Evolutionary conservation across 2,329 filamentous ascomycete genomes (phyloP), one percentile per base, ranked within the genome.

Genomic region (Colletotrichum sp.): DNA sequence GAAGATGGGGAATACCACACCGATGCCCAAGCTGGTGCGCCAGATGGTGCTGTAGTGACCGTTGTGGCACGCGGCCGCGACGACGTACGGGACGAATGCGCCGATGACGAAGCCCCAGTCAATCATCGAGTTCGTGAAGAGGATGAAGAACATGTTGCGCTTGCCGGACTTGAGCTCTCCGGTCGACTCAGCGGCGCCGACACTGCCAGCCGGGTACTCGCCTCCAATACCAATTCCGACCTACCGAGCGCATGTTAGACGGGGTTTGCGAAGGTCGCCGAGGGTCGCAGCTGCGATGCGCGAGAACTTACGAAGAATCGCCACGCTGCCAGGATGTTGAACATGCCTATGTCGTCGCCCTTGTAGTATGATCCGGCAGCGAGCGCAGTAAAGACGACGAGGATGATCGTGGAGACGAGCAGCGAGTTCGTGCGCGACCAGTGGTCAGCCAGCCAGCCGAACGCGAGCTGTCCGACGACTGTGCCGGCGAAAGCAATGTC

Each of bases 51-150:
- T 90, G 66, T 94, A 89, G 81, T 96, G 93, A 10, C 89, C 84
- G 79, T 90, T 89, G 52, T 88, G 82, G 74, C 86, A 93, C 82
- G 82, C 93, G 82, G 88, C 90, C 1, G 90, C 89, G 22, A 91
- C 88, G 44, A 91, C 86, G 39, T 90, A 84, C 82, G 68, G 55
- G 52, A 76, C 64, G 34, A 30, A 78, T 59, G 68, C 93, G 10
- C 95, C 93, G 71, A 96, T 88, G 3, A 98, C 94, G 78, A 98
- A 98, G 1, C 95, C 96, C 81, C 85, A 91, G 82, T 98, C 95
- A 76, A 98, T 98, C 88, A 96, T 94, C 28, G 94, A 92, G 84
- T 98, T 98, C 63, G 95, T 98, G 84, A 97, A 98, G 78, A 98
- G 89, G 80, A 96, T 95, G 82, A 96, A 98, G 95, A 95, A 98